These are phyloP conservation scores for Trichoderma sp. DNA, from an alignment of 2,329 filamentous ascomycete species.

Conservation along the genomic window DNA sequence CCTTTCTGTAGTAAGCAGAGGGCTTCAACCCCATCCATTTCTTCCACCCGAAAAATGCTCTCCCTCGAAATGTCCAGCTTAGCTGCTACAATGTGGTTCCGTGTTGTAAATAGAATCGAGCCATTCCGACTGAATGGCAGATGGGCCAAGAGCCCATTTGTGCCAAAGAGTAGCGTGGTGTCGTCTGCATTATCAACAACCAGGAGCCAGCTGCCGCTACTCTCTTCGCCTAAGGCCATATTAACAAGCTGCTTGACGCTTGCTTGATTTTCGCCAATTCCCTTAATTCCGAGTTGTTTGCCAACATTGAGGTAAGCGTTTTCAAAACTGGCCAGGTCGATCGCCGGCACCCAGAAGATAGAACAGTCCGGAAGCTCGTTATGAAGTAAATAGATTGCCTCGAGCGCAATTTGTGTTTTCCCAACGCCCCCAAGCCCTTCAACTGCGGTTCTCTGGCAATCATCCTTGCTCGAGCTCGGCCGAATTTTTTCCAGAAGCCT, in stretches of 20 bases:
- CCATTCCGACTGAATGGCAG: constrained; percentile 18
- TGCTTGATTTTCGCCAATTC: constrained; percentile 30
- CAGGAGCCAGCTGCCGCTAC: constrained; percentile 37
- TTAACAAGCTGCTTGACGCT: constrained; percentile 39
- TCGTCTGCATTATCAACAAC: constrained; percentile 35
- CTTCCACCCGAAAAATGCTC: constrained; percentile 24
- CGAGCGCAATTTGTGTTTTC: neutral
- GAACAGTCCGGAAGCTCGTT: neutral
- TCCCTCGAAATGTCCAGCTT: constrained; percentile 13
- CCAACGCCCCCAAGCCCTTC: neutral
- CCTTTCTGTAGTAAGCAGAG: constrained; percentile 23
- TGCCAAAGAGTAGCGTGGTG: constrained; percentile 28
- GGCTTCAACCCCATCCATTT: constrained; percentile 26
- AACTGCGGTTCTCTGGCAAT: neutral
- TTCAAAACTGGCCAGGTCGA: constrained; percentile 26
- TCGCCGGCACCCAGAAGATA: neutral
- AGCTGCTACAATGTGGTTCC: constrained; percentile 10
- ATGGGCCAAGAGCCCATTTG: neutral
- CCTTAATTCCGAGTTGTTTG: constrained; percentile 26
- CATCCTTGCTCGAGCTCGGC: neutral
- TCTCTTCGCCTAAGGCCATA: constrained; percentile 27
- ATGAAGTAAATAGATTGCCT: neutral
- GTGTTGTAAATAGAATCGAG: constrained; percentile 22
- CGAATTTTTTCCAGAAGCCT: constrained; percentile 13
- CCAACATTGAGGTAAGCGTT: constrained; percentile 36